A percentile compares a stretch with the other conserved stretches of the same genome.
These are phyloP conservation scores for Candida glaebosa DNA, from an alignment of 805 yeast genomes.

Conservation along the genomic window DNA sequence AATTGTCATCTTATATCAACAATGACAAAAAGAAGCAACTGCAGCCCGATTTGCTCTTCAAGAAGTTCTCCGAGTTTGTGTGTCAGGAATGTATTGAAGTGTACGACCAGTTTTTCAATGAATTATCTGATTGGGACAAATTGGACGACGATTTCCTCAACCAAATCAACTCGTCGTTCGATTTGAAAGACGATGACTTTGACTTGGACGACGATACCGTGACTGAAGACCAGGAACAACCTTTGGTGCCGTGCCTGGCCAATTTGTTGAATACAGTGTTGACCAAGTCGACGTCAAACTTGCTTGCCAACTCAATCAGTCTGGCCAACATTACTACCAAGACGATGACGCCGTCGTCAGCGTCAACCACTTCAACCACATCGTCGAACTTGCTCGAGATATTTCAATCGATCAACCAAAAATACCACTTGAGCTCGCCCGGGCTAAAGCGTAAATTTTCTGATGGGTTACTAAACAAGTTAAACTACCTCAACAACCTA, in stretches of 20 bases:
- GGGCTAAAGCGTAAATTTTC: constrained; percentile 2
- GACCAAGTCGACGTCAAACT: background rate
- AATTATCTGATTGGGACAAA: constrained; percentile 13
- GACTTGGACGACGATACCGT: constrained; percentile 36
- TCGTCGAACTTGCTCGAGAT: background rate
- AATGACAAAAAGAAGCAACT: constrained; percentile 13
- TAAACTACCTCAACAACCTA: background rate
- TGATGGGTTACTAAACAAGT: constrained; percentile 1
- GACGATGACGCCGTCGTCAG: background rate
- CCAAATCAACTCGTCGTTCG: constrained; percentile 84
- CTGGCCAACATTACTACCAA: background rate
- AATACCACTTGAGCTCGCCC: background rate
- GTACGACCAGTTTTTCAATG: constrained; percentile 52
- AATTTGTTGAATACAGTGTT: too few species aligned
- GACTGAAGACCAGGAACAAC: too few species aligned
- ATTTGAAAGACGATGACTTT: constrained; percentile 86
- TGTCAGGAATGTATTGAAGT: constrained; percentile 59
- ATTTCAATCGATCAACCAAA: constrained; percentile 2
- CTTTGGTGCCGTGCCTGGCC: too few species aligned
- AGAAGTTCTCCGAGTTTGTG: constrained; percentile 49
- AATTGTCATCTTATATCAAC: constrained; percentile 43
- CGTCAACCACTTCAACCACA: background rate
- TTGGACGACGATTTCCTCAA: background rate
- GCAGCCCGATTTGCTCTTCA: constrained; percentile 6
- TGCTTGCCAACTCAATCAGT: background rate